Evolutionary conservation across 345 rosid species (phyloP), one percentile per base, ranked within the genome.

Genomic region (Turritis glabra): DNA sequence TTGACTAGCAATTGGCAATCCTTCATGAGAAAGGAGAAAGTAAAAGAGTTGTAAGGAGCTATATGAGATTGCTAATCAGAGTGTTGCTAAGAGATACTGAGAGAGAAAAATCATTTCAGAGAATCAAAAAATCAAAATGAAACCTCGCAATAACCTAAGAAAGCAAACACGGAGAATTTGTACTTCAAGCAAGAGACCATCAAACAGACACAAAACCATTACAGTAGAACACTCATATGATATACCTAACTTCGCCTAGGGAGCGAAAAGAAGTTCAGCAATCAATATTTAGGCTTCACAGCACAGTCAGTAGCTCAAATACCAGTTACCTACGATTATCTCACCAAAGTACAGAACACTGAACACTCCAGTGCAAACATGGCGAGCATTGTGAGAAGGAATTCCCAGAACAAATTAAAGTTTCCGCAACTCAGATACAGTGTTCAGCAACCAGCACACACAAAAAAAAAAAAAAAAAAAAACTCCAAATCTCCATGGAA

Each of bases 1-100:
- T 72, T 89, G 48, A 95, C 96, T 2, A 78, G 82, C 54, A 95
- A 68, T 84, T 92, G 94, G 67, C 98, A 92, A 76, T 92, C 96
- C 98, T 95, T 69, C 17, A 71, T 51, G 68, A 15, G 15, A 62
- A 50, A 18, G 8, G 26, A 55, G 53, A 62, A 72, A 75, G 38
- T 27, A 52, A 60, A 33, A 76, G 22, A 7, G 64, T 81, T 54
- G 61, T 65, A 76, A 78, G 8, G 13, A 67, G 52, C 61, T 17
- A 61, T 17, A 61, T 26, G 27, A 75, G 47, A 59, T 9, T 51
- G 44, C 32, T 62, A 27, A 72, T 30, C 53, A 35, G 44, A 30
- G 63, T 2, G 4, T 57, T 56, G 23, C 23, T 56, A 56, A 17
- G 15, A 56, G 23, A 56, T 32, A 56, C 1, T 8, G 41, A 58